Percentiles rank a stretch among this genome's conserved stretches.
phyloP scores from a whole-genome alignment of 169 alveolate species.

The Plasmodium cynomolgi region DNA sequence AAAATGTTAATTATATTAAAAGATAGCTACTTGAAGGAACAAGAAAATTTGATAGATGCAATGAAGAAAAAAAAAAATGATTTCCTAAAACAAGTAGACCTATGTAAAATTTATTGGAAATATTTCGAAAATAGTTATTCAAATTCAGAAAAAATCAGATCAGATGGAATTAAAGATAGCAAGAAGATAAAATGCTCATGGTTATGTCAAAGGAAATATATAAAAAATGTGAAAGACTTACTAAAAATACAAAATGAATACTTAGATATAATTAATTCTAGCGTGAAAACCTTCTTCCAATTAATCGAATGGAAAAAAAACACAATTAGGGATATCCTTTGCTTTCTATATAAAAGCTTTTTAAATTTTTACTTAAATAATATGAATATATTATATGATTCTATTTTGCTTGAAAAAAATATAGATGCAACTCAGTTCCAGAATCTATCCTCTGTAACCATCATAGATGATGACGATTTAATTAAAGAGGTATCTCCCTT shows the following conservation, averaged over 20 bases:
- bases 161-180: constrained; percentile 59
- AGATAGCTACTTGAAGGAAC: constrained; percentile 62
- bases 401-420: constrained; percentile 47
- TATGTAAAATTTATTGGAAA: constrained; percentile 63
- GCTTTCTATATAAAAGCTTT: constrained; percentile 59
- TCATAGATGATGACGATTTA: constrained; percentile 33
- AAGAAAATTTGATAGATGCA: constrained; percentile 57
- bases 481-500: constrained; percentile 38
- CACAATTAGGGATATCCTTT: constrained; percentile 40
- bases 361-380: constrained; percentile 58
- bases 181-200: constrained; percentile 74
- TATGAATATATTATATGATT: constrained; percentile 69
- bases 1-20: constrained; percentile 10
- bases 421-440: constrained; percentile 47
- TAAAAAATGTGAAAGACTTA: constrained; percentile 62
- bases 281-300: constrained; percentile 66
- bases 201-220: constrained; percentile 74
- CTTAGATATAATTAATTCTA: constrained; percentile 24
- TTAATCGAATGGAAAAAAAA: constrained; percentile 71
- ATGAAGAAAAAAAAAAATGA: constrained; percentile 65
- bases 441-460: constrained; percentile 24
- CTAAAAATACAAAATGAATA: constrained; percentile 69
- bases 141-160: constrained; percentile 54
- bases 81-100: constrained; percentile 63
- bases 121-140: constrained; percentile 74